Conservation (phyloP, 345 rosid genomes). For the Eucalyptus sp. region DNA sequence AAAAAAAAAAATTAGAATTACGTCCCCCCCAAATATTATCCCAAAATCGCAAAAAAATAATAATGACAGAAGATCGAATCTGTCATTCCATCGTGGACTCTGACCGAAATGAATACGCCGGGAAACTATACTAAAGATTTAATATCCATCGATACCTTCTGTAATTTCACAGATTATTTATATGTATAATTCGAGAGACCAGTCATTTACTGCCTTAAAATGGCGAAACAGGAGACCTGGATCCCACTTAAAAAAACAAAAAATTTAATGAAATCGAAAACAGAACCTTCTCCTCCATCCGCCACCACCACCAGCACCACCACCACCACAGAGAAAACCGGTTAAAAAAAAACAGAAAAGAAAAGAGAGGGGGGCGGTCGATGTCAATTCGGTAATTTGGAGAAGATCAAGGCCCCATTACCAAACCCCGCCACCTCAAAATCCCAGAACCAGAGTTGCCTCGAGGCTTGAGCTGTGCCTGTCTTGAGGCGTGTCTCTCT, state of each 20-base stretch:
- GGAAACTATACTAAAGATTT: background rate
- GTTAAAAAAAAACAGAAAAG: background rate
- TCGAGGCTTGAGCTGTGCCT: background rate
- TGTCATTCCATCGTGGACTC: background rate
- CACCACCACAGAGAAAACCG: background rate
- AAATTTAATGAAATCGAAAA: background rate
- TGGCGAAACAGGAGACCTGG: background rate
- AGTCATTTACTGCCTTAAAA: background rate
- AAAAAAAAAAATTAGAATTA: background rate
- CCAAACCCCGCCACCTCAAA: background rate
- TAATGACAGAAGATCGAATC: background rate
- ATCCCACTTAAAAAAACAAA: background rate
- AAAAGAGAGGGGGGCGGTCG: too few species aligned
- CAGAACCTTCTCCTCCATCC: background rate
- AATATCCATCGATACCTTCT: background rate
- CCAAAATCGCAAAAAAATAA: background rate
- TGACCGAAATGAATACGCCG: background rate
- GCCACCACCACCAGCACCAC: background rate
- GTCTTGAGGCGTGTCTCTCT: background rate
- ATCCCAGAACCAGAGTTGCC: background rate
- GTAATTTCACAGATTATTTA: background rate
- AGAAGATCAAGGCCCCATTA: background rate
- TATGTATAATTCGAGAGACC: background rate
- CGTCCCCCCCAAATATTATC: background rate
- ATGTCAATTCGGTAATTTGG: background rate